Percentiles rank a stretch among this genome's conserved stretches.
These are phyloP conservation scores for Phaffomyces thermotolerans DNA, from an alignment of 805 yeast species.

Conservation along the genomic window DNA sequence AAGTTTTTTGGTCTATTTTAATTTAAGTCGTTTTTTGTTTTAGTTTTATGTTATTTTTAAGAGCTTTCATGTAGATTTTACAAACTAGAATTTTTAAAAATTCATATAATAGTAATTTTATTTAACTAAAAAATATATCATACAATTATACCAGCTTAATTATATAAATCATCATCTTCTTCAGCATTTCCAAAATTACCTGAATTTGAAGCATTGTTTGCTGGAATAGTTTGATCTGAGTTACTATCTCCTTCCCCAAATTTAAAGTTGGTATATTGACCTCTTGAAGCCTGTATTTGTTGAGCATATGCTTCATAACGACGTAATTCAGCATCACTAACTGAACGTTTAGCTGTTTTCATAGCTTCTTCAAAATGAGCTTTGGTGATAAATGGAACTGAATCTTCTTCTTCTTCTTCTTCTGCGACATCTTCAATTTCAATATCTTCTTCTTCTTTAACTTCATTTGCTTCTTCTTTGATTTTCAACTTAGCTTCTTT, in stretches of 20 bases:
- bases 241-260: constrained; percentile 46
- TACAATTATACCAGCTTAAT: constrained; percentile 22
- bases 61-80: background rate
- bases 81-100: background rate
- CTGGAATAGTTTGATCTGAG: constrained; percentile 31
- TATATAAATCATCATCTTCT: constrained; percentile 60
- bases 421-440: constrained; percentile 6
- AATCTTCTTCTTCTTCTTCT: constrained; percentile 66
- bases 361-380: constrained; percentile 98
- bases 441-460: constrained; percentile 32
- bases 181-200: constrained; percentile 43
- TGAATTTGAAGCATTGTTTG: constrained; percentile 24
- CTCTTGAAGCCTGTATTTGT: constrained; percentile 93
- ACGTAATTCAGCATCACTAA: constrained; percentile 93
- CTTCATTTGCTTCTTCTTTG: constrained; percentile 41
- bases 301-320: constrained; percentile 98
- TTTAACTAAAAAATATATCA: too few relatives aligned
- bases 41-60: too few relatives aligned
- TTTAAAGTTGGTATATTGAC: constrained; percentile 85
- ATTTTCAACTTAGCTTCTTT: constrained; percentile 34
- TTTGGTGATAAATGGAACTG: constrained; percentile 91
- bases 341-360: constrained; percentile 98
- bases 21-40: too few relatives aligned
- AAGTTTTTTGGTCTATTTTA: too few relatives aligned
- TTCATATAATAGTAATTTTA: too few relatives aligned